These are phyloP conservation scores for Tetratostichococcus sp. DNA, from an alignment of 139 green algal species.

Conservation along the genomic window DNA sequence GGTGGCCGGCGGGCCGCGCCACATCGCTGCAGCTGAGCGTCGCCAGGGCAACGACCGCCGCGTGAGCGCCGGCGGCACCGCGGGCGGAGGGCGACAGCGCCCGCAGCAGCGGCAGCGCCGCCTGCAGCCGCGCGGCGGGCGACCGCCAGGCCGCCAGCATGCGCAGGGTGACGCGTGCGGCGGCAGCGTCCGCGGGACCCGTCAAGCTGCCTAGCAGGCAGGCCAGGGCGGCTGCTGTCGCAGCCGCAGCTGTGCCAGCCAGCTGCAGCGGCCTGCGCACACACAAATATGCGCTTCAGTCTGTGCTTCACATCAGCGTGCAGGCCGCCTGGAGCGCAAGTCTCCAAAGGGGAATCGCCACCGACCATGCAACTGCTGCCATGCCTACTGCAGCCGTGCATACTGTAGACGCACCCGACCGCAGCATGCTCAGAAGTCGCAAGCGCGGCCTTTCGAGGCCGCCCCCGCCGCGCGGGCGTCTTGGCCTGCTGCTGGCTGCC, in stretches of 20 bases:
- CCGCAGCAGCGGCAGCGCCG: slow-evolving; percentile 14
- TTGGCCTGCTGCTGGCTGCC: not conserved
- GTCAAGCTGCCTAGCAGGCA: not conserved
- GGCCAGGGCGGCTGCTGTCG: not conserved
- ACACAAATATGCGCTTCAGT: too few species aligned
- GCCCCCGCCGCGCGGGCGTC: not conserved
- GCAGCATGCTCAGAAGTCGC: too few species aligned
- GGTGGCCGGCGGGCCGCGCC: too few species aligned
- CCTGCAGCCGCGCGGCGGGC: not conserved
- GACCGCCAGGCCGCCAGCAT: not conserved
- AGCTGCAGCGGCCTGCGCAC: not conserved
- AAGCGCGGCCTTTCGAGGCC: not conserved
- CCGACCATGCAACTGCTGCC: too few species aligned
- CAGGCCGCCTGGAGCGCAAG: too few species aligned
- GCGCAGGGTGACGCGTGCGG: not conserved
- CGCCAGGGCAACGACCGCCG: slow-evolving; percentile 25
- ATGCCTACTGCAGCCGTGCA: too few species aligned
- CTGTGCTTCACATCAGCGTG: too few species aligned
- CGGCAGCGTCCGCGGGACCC: not conserved
- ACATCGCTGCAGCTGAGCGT: slow-evolving; percentile 13
- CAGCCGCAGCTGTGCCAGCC: not conserved
- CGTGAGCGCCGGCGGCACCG: slow-evolving; percentile 22
- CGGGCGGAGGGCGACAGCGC: slow-evolving; percentile 26
- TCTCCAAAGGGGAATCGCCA: too few species aligned
- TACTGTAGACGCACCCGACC: not conserved